Evolutionary conservation across 176 grass and related monocot species (phyloP), one percentile per base, ranked within the genome.

Genomic region (Thinopyrum elongatum): DNA sequence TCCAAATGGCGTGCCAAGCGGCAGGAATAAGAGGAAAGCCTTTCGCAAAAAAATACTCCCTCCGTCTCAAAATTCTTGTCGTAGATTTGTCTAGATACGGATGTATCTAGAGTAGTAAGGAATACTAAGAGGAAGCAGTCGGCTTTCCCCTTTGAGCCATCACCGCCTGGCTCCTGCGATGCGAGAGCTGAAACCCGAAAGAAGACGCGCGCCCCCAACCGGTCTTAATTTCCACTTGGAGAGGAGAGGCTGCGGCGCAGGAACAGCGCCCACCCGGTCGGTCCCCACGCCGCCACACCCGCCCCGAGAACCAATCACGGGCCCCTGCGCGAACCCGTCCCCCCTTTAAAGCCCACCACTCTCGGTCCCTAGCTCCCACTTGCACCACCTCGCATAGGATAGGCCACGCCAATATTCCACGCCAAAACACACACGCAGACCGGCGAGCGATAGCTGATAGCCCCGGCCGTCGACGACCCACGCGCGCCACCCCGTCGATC

Each of bases 251-350:
- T 22, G 12, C 35, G 17, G 34, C 59, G n/a, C n/a, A n/a, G n/a
- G n/a, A n/a, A 21, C 22, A 1, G 23, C 42, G 26, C n/a, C 71
- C 25, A 15, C 41, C 70, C 6, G 15, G 63, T 39, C 33, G 73
- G 88, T 90, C 89, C 85, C 76, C 81, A 12, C 68, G 68, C 46
- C 53, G 76, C 69, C 72, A 25, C 81, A 76, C 89, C 33, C 76
- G 49, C 49, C 76, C 85, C 85, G 25, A 87, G 85, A 85, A 77
- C 89, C 85, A 91, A 91, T 91, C 89, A 74, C 82, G 61, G 69
- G 49, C 14, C 23, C 23, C n/a, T 2, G 2, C 53, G 5, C 34
- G 26, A 29, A 29, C 44, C 38, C 38, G 16, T 51, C 80, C 14
- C 26, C 35, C 9, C 80, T 73, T 87, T 39, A 60, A 87, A 84